Conservation (phyloP, 176 grass and related monocot genomes). For the Triticum dicoccoides region DNA sequence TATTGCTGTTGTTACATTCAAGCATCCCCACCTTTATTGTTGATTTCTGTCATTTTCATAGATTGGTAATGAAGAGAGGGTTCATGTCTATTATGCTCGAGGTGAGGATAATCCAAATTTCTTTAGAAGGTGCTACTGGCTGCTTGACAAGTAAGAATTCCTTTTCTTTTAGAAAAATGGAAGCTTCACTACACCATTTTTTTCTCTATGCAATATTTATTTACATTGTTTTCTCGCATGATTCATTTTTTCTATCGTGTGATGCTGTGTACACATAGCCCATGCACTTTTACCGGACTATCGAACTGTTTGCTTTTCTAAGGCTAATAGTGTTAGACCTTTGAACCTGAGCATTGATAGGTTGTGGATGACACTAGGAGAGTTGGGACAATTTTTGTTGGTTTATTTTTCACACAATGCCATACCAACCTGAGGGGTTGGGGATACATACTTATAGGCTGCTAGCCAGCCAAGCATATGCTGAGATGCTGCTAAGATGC, state of each 20-base stretch:
- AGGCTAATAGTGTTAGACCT: not conserved
- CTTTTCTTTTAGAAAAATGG: not conserved
- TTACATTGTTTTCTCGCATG: not conserved
- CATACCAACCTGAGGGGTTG: no score
- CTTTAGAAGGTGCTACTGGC: conserved; percentile 92
- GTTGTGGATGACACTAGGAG: no score
- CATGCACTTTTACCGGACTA: not conserved
- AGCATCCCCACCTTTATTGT: not conserved
- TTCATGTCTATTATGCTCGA: conserved; percentile 99
- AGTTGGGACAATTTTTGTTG: no score
- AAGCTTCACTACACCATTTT: not conserved
- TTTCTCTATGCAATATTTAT: conserved; percentile 28
- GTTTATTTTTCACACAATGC: no score
- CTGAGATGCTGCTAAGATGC: no score
- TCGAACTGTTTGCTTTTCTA: not conserved
- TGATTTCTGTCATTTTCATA: conserved; percentile 42
- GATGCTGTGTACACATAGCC: not conserved
- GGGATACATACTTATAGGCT: no score
- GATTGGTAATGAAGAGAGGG: conserved; percentile 93
- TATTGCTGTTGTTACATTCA: conserved; percentile 10
- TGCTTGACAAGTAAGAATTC: conserved; percentile 85
- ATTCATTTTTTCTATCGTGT: conserved; percentile 1
- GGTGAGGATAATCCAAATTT: conserved; percentile 93
- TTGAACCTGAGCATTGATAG: no score
- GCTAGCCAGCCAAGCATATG: no score